Base-by-base conservation (phyloP, 805 yeast species). In the Metschnikowia reukaufii region DNA sequence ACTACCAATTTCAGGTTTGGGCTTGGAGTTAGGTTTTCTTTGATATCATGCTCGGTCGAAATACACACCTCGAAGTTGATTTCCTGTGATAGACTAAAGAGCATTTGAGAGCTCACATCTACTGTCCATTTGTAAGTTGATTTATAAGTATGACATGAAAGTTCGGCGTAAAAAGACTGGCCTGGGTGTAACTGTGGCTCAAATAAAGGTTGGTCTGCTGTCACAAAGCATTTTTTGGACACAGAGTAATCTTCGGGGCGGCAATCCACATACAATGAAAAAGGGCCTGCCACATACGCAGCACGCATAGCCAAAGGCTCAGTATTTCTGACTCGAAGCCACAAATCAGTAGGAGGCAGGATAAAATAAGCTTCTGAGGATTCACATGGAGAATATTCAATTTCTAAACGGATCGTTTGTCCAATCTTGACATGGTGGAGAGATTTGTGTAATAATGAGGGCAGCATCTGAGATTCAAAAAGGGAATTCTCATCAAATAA, bases 211-310 rank as follows among this genome's bases (percentile, higher is more conserved):
- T 84, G 90, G 59, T 87, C 91, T 0, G 88, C 88, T 2, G 91
- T 82, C 12, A 85, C 74, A 57, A 83, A 83, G 50, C 80, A 74
- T 37, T 68, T 64, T 44, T 72, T 62, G 33, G 75, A 63, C 45
- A 78, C 82, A 49, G 79, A 68, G 61, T 82, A 94, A 32, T 83
- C 86, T 9, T 65, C 72, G 0, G 92, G 83, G 37, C 83, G 73
- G 40, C 94, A 81, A 64, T 92, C 97, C 18, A 84, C 87, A 59
- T 94, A 94, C 5, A 94, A 66, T 2, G 88, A 74, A 61, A 82
- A 92, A 0, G 99, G 99, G 0, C 98, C 99, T 1, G 91, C 84
- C 36, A 94, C 65, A 57, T 84, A 88, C 1, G 96, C 86, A 0
- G 97, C 95, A 23, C 96, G 67, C 54, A 88, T 62, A 0, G 94